phyloP scores from a whole-genome alignment of 1,284 basidiomycete species.

The Binderoboletus segoi region DNA sequence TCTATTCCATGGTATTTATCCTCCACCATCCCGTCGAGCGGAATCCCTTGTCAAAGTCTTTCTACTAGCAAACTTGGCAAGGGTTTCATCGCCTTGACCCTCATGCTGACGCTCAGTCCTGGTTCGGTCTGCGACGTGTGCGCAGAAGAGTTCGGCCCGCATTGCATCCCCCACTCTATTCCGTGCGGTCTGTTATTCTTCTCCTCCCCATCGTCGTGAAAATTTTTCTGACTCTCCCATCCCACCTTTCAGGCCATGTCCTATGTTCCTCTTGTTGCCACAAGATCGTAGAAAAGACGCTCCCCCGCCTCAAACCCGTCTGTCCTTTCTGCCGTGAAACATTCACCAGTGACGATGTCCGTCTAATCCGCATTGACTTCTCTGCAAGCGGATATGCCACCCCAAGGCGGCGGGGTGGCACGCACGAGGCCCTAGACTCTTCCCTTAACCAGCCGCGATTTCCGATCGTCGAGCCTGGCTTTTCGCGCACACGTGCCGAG shows the following conservation, averaged over 20 bases:
- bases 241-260: slow-evolving; percentile 61
- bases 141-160: slow-evolving; percentile 77
- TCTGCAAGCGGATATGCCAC: slow-evolving; percentile 63
- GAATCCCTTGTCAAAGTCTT: slow-evolving; percentile 35
- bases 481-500: slow-evolving; percentile 51
- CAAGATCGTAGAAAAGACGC: slow-evolving; percentile 77
- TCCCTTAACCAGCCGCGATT: slow-evolving; percentile 48
- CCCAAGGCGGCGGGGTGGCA: slow-evolving; percentile 52
- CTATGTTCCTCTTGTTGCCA: slow-evolving; percentile 73
- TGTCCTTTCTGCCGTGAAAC: slow-evolving; percentile 81
- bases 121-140: slow-evolving; percentile 83
- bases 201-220: slow-evolving; percentile 12
- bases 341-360: slow-evolving; percentile 63
- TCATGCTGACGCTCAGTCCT: slow-evolving; percentile 76
- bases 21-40: slow-evolving; percentile 36
- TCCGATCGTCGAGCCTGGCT: slow-evolving; percentile 40
- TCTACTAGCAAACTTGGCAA: slow-evolving; percentile 38
- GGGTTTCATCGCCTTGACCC: slow-evolving; percentile 40
- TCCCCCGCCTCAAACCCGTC: slow-evolving; percentile 61
- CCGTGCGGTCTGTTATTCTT: slow-evolving; percentile 62
- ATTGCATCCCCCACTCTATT: slow-evolving; percentile 73
- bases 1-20: slow-evolving; percentile 39
- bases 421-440: slow-evolving; percentile 52
- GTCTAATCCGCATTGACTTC: slow-evolving; percentile 78
- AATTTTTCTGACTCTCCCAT: slow-evolving; percentile 11